These are phyloP conservation scores for Sugiyamaella paludigena DNA, from an alignment of 1,139 yeast species.

Conservation along the genomic window DNA sequence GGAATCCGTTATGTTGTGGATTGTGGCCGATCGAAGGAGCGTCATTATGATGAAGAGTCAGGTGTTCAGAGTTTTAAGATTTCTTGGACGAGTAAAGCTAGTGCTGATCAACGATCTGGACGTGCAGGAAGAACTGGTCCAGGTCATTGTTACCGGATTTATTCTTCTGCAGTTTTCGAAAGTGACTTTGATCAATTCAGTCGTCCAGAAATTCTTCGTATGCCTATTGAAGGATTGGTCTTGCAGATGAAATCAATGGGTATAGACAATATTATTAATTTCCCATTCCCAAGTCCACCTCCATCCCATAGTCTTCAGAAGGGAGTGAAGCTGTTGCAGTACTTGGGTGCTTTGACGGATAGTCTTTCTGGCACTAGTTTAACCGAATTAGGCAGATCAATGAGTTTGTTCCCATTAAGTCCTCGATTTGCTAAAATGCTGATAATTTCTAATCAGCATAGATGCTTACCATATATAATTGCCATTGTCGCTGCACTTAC, in stretches of 20 bases:
- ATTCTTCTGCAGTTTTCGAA: conserved; percentile 93
- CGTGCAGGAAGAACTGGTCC: conserved; percentile 99
- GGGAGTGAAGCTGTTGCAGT: conserved; percentile 67
- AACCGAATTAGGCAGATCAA: conserved; percentile 76
- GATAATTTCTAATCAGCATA: conserved; percentile 80
- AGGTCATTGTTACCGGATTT: conserved; percentile 92
- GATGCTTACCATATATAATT: conserved; percentile 79
- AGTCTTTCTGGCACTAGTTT: conserved; percentile 44
- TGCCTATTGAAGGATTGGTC: conserved; percentile 95
- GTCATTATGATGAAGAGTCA: conserved; percentile 75
- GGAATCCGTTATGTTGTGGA: conserved; percentile 94
- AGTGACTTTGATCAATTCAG: conserved; percentile 79
- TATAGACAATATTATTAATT: conserved; percentile 80
- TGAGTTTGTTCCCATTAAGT: conserved; percentile 89
- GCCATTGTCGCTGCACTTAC: conserved; percentile 91
- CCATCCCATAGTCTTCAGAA: conserved; percentile 55
- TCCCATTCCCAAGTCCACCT: conserved; percentile 97
- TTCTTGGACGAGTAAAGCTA: conserved; percentile 92
- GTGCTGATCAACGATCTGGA: conserved; percentile 94
- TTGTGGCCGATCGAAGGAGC: conserved; percentile 89
- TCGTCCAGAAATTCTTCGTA: conserved; percentile 84
- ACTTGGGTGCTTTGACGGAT: conserved; percentile 74
- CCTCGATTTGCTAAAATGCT: conserved; percentile 92
- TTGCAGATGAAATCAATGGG: conserved; percentile 97
- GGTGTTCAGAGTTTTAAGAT: conserved; percentile 93